Conservation (phyloP, 129 eudicot species). For the Centrapalus pauciflorus region DNA sequence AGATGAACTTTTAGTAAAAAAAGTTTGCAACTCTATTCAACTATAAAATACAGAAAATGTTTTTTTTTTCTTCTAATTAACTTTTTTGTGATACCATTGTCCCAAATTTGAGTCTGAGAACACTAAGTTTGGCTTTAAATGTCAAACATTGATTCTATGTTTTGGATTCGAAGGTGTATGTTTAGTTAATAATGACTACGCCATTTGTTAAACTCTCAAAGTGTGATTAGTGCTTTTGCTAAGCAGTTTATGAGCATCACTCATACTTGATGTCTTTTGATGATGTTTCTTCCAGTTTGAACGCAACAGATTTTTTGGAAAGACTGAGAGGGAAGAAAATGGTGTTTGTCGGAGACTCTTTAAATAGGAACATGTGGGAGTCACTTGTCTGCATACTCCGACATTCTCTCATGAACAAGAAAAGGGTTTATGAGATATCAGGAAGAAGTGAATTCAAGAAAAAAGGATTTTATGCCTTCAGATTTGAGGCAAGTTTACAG, state of each 20-base stretch:
- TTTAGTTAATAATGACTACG: not conserved
- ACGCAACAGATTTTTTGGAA: conserved; percentile 87
- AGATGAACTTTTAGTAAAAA: not conserved
- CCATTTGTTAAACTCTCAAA: not conserved
- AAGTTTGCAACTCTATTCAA: no score
- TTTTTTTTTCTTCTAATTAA: no score
- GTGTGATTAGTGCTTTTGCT: not conserved
- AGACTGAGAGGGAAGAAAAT: conserved; percentile 74
- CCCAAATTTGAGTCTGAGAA: no score
- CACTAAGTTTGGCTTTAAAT: not conserved
- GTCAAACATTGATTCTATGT: not conserved
- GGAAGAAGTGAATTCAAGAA: conserved; percentile 79
- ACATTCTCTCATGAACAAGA: conserved; percentile 61
- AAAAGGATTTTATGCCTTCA: conserved; percentile 82
- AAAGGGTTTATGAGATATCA: conserved; percentile 66
- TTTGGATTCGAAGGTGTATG: not conserved
- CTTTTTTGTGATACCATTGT: no score
- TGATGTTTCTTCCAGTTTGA: conserved; percentile 39
- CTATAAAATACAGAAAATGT: no score
- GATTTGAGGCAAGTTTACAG: conserved; percentile 71
- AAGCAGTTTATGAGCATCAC: not conserved
- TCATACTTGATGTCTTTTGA: not conserved
- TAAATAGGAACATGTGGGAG: conserved; percentile 99
- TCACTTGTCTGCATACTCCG: conserved; percentile 88
- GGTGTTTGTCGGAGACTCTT: conserved; percentile 92